Base-by-base conservation (phyloP, 2,329 filamentous ascomycete species). In the Arthrinium phaeospermum region DNA sequence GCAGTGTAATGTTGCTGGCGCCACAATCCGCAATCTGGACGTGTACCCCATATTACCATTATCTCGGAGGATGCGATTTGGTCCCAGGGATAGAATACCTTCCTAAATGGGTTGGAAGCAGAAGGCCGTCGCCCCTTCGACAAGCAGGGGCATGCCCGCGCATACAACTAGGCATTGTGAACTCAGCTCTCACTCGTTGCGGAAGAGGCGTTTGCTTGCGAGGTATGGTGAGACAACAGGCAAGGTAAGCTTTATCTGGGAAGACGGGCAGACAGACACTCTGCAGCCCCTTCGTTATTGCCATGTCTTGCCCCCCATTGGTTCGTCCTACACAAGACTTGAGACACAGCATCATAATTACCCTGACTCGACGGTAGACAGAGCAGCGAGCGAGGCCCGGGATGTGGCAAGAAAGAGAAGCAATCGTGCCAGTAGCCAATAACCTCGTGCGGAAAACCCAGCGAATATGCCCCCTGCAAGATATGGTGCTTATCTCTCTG, bases 21-120 rank as follows among this genome's bases (percentile, higher is more conserved):
- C 57, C 57, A 64, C 19, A 41, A 41, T 4, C 30, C 22, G 14
- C 2, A 61, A 37, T 22, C 30, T 61, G 30, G 7, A 37, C 7
- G 30, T 37, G 30, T 61, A 61, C 53, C 53, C 53, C 53, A 61
- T 37, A 37, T 61, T 61, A 37, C 53, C 53, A 37, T 34, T 61
- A 61, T 61, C 53, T 61, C 53, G 53, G 53, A 61, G 14, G 16
- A 37, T 13, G 4, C 34, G 22, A 41, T 22, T 27, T 13, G 24
- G 13, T 57, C 30, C 53, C 53, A 61, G 53, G 30, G 19, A 41
- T 64, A 64, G 19, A n/a, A 41, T 34, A 64, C 57, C 57, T 64
- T 64, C 57, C 57, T 64, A 64, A 64, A 64, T 14, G 8, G 57
- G 57, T 64, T 64, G 57, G 57, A 64, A 22, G 57, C 30, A 37